Evolutionary conservation across 768 basidiomycete species (phyloP).

Genomic region (Leucosporidium scottii): DNA sequence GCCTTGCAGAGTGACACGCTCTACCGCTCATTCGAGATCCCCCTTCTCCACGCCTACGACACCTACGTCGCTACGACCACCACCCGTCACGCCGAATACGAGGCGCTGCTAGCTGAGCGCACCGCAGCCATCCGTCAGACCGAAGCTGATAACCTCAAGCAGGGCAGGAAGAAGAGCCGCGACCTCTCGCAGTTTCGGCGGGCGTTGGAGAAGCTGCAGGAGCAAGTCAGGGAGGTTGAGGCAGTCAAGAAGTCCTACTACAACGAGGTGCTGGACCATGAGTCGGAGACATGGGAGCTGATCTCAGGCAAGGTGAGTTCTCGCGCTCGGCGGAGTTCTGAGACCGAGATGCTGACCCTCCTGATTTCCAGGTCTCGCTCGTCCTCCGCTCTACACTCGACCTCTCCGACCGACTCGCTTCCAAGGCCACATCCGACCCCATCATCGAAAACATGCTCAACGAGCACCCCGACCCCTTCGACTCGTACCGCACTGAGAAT

Average conservation of each 20-base stretch:
- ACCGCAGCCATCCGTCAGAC: conserved; percentile 29
- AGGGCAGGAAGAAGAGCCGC: conserved; percentile 29
- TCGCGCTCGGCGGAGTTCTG: not conserved
- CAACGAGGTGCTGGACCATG: conserved; percentile 20
- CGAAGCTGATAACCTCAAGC: conserved; percentile 32
- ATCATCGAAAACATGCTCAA: conserved; percentile 29
- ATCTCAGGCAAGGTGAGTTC: conserved; percentile 27
- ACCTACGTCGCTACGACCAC: conserved; percentile 24
- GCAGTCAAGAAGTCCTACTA: conserved; percentile 32
- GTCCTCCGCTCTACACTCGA: conserved; percentile 30
- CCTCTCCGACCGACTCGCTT: conserved; percentile 31
- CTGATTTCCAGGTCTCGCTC: conserved; percentile 11
- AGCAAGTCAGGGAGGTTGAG: conserved; percentile 33
- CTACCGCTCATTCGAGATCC: conserved; percentile 30
- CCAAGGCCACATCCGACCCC: conserved; percentile 31
- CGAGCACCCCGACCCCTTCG: conserved; percentile 33
- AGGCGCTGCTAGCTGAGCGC: conserved; percentile 23
- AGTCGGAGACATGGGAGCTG: conserved; percentile 28
- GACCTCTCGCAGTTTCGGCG: conserved; percentile 30
- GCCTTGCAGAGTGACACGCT: conserved; percentile 29
- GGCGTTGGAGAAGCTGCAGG: conserved; percentile 29
- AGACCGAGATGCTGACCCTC: not conserved
- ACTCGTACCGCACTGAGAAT: conserved; percentile 29
- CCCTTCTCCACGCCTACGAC: conserved; percentile 31
- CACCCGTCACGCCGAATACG: conserved; percentile 31